Base-by-base conservation (phyloP, 1,284 basidiomycete genomes). In the Apiotrichum montevideense region DNA sequence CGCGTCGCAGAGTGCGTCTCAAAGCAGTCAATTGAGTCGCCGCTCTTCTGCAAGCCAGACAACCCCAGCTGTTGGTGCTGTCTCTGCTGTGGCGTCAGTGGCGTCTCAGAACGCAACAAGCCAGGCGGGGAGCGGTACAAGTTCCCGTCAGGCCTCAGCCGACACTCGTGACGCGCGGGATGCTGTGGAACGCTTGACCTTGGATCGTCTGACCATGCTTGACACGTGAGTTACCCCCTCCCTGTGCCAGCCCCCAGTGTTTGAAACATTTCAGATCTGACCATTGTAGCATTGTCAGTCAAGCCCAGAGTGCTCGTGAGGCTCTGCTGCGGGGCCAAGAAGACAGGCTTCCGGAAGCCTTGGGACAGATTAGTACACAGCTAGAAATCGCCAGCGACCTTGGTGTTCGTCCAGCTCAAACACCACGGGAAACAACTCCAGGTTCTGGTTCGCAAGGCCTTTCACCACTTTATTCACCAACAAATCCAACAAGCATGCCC, bases 371-470 rank as follows among this genome's bases (percentile, higher is more conserved):
- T 55, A 70, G 66, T 45, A 66, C 62, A 42, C 70, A 75, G 44
- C 67, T 75, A 3, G 73, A 74, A 21, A 59, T 66, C 29, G 72
- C 70, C 8, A 66, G 62, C 48, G 71, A 75, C 52, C 58, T 74
- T 4, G 70, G 70, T 3, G 66, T 70, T 8, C 68, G 64, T 11
- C 69, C 71, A 2, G 60, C 61, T 8, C 60, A 56, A 1, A 70
- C 72, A 6, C 68, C 66, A 1, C 63, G 68, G 51, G 69, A 72
- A 37, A 56, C 58, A 1, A 59, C 63, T 3, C 62, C 62, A 1
- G 57, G 49, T 37, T 58, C 58, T 4, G 63, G 63, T 1, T 63
- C 68, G 3, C 62, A 59, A 15, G 64, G 64, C 11, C 53, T 69
- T 5, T 74, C 72, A 10, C 72, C 72, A 2, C 54, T 64, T 51